Evolutionary conservation across 257 asterid genomes (phyloP), one percentile per base, ranked within the genome.

Genomic region (Petrea volubilis): DNA sequence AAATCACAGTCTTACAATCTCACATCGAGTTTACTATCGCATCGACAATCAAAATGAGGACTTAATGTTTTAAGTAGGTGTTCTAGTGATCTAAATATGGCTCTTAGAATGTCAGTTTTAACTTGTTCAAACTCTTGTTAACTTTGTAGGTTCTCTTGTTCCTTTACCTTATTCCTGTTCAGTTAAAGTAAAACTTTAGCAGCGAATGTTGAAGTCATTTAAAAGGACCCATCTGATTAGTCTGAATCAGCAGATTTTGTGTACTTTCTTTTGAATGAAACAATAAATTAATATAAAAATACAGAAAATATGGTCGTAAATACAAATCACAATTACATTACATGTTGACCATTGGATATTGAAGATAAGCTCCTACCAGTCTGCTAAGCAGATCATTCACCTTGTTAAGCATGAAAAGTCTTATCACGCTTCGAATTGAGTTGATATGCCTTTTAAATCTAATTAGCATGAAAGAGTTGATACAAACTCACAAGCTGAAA

Each of bases 381-480:
- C 47, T 47, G 33, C 47, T 20, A 1, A 11, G 13, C 24, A 50
- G 58, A 31, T 20, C 27, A 9, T 70, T 58, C 60, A 7, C 46
- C 64, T 34, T 18, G 21, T 55, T 44, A 65, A 65, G 61, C 73
- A 43, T 56, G 67, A 43, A 46, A 31, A n/a, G 11, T 11, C 10
- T 66, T 20, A 31, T 20, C 20, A 14, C 20, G 20, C 62, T 55
- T 28, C 44, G 20, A 51, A 9, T 18, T n/a, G 7, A 38, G 29
- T 6, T 14, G 3, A 52, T 36, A 9, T 59, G 31, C n/a, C 60
- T 21, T 40, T 64, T 14, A 18, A 11, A 72, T 56, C 25, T 14
- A 18, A 38, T 3, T 34, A 51, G n/a, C 57, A 51, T 27, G 40
- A n/a, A n/a, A n/a, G 66, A 36, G 56, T 24, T 20, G 1, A 8